These are phyloP conservation scores for Oryza officinalis DNA, from an alignment of 176 grass and related monocot genomes.

Conservation along the genomic window DNA sequence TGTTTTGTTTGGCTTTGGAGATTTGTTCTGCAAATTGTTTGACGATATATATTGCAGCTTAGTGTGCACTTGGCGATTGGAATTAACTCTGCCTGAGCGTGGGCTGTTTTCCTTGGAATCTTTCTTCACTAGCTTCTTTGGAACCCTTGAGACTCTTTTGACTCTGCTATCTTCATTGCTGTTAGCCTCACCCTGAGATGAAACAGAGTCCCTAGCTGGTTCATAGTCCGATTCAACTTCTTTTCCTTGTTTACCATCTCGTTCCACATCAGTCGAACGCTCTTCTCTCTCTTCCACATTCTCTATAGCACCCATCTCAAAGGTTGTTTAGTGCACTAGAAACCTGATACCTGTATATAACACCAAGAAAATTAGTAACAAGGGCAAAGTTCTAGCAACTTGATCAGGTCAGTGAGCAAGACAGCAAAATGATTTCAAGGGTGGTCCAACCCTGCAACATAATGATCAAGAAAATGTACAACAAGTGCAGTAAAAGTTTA, in stretches of 20 bases:
- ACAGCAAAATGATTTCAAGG: neutral
- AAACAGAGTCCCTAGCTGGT: slow-evolving; percentile 66
- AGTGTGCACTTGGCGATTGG: slow-evolving; percentile 38
- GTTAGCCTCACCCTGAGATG: slow-evolving; percentile 70
- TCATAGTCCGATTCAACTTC: slow-evolving; percentile 76
- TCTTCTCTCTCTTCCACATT: slow-evolving; percentile 61
- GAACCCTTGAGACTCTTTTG: slow-evolving; percentile 83
- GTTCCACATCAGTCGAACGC: slow-evolving; percentile 50
- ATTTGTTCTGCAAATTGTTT: slow-evolving; percentile 62
- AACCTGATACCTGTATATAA: slow-evolving; percentile 27
- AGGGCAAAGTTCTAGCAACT: slow-evolving; percentile 8
- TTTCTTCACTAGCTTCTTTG: slow-evolving; percentile 78
- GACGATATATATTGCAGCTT: slow-evolving; percentile 71
- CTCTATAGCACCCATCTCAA: slow-evolving; percentile 83
- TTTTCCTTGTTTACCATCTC: slow-evolving; percentile 66
- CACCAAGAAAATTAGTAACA: slow-evolving; percentile 13
- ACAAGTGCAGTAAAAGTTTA: neutral
- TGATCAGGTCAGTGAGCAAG: neutral
- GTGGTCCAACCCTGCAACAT: neutral
- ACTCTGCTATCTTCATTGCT: slow-evolving; percentile 62
- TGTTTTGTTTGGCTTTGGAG: slow-evolving; percentile 56
- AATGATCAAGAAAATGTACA: neutral
- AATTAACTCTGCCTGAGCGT: slow-evolving; percentile 47
- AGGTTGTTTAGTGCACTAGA: slow-evolving; percentile 1
- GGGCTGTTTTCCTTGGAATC: slow-evolving; percentile 54